Evolutionary conservation across 306 rosid genomes (phyloP), one percentile per base, ranked within the genome.

Genomic region (Cucumis melo): DNA sequence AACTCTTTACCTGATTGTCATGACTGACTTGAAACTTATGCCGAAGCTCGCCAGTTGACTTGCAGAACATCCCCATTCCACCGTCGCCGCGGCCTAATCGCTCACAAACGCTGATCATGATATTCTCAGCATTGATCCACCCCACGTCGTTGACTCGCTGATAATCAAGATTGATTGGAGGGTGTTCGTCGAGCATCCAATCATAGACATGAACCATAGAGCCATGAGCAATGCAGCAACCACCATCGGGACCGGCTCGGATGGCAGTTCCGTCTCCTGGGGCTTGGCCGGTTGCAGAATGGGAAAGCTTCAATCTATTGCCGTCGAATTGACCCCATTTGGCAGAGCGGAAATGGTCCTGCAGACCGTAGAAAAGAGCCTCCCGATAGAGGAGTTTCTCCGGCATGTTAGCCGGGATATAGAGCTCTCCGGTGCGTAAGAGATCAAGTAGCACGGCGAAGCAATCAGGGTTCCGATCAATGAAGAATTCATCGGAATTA

Each of bases 231-330:
- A 94, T 96, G 44, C 99, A 92, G 75, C 97, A 92, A 5, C 98
- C 96, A 14, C 99, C 98, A 20, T 90, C 92, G 0, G 99, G 99
- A 20, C 95, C 93, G 0, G 91, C 99, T 24, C 97, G 85, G n/a
- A 94, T 89, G 34, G 96, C 98, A 2, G 97, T 94, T 19, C 96
- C 99, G 20, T 94, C 97, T n/a, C 97, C 97, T 0, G 97, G 99
- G 2, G 97, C 96, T 39, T 87, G 91, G 13, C 96, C 96, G 1
- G 87, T 79, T 5, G 90, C 66, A 1, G 97, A 89, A 9, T 66
- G 24, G 0, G 91, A 88, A 8, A 83, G 85, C 50, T 82, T 76
- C 39, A 94, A 78, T 57, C 96, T 82, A 76, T 94, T 92, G 19
- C 95, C 97, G 34, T 94, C 96, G 61, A 92, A 90, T 17, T 79